Evolutionary conservation across 2,329 filamentous ascomycete genomes (phyloP).

Genomic region (Colletotrichum simmondsii): DNA sequence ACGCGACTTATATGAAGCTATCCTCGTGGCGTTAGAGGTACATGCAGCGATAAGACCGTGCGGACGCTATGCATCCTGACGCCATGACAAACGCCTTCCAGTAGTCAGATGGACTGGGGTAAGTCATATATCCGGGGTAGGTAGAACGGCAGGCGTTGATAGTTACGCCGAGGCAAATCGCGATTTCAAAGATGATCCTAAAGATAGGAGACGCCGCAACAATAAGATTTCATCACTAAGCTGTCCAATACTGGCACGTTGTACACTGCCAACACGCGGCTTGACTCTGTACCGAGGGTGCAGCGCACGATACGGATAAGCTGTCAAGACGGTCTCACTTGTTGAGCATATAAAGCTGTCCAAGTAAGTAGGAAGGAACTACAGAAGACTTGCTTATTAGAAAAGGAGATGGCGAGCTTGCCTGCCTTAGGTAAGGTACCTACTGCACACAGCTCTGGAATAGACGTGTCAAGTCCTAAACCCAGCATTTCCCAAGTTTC

Average conservation of each 20-base stretch:
- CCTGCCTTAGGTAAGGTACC: too few species aligned
- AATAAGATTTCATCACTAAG: background rate
- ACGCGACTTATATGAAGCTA: background rate
- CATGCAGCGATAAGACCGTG: background rate
- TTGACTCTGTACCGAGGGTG: background rate
- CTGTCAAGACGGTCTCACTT: too few species aligned
- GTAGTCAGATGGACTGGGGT: background rate
- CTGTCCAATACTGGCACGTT: background rate
- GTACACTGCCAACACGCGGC: background rate
- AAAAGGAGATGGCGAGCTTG: too few species aligned
- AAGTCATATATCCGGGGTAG: background rate
- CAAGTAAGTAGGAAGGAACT: too few species aligned
- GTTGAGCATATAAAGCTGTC: too few species aligned
- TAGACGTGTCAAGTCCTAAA: too few species aligned
- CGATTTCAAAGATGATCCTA: background rate
- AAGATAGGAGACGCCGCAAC: background rate
- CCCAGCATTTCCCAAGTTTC: too few species aligned
- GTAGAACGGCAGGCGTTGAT: background rate
- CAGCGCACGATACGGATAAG: too few species aligned
- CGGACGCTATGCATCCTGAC: background rate
- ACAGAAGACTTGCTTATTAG: too few species aligned
- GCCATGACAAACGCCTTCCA: background rate
- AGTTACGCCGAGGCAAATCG: background rate
- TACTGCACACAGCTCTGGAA: too few species aligned
- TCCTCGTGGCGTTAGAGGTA: background rate